Evolutionary conservation across 192 early-diverging fungal species (phyloP).

Genomic region (Phlyctochytrium arcticum): DNA sequence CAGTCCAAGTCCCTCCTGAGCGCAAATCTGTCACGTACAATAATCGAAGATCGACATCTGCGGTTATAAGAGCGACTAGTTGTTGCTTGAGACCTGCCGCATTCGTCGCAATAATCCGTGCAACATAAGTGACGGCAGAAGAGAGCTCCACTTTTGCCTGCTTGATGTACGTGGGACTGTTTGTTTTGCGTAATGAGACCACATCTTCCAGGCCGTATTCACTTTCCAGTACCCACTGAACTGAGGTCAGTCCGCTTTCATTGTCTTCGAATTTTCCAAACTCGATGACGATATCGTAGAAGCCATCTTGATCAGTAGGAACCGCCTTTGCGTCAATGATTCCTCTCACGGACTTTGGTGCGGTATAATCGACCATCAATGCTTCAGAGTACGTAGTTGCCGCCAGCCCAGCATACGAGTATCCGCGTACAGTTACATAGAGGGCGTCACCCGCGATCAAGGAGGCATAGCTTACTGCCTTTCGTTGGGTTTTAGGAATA

Average conservation of each 20-base stretch:
- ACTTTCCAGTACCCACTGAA: slow-evolving; percentile 1
- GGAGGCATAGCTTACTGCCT: too few species aligned
- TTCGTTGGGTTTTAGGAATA: too few species aligned
- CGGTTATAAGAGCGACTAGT: neutral
- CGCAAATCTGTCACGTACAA: neutral
- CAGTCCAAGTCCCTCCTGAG: neutral
- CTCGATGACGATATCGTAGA: neutral
- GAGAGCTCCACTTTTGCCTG: neutral
- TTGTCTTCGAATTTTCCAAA: neutral
- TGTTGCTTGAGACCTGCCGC: neutral
- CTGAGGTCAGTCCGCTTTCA: neutral
- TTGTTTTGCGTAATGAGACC: neutral
- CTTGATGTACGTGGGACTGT: neutral
- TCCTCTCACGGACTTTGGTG: neutral
- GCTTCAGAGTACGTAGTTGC: neutral
- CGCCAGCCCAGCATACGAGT: neutral
- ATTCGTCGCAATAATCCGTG: slow-evolving; percentile 5
- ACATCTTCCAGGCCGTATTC: slow-evolving; percentile 1
- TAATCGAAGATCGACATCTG: neutral
- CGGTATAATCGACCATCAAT: neutral
- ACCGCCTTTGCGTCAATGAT: neutral
- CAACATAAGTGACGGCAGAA: neutral
- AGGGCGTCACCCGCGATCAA: neutral
- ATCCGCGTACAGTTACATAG: neutral
- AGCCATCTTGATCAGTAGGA: neutral